Conservation (phyloP, 805 yeast genomes). For the Candida ulmi region DNA sequence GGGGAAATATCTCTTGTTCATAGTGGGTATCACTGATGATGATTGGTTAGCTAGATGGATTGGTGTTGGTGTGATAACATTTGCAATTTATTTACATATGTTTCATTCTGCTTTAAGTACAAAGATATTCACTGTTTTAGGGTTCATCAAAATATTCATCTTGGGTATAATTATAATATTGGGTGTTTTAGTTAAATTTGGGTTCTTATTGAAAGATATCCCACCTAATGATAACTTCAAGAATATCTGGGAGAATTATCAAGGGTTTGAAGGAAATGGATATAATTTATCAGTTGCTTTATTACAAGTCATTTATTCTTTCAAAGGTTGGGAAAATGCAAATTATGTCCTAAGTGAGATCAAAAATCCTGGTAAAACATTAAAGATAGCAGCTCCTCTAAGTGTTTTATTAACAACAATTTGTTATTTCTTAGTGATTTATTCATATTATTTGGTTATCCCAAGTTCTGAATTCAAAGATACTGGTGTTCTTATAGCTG, state of each 20-base stretch:
- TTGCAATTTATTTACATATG: slow-evolving; percentile 43
- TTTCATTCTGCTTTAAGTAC: slow-evolving; percentile 46
- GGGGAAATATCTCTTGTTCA: slow-evolving; percentile 50
- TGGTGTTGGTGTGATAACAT: slow-evolving; percentile 43
- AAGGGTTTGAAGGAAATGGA: slow-evolving; percentile 34
- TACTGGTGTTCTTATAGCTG: slow-evolving; percentile 62
- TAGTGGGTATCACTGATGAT: slow-evolving; percentile 29
- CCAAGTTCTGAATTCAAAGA: slow-evolving; percentile 39
- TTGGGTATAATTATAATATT: slow-evolving; percentile 41
- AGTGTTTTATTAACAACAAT: slow-evolving; percentile 48
- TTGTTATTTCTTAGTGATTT: slow-evolving; percentile 50
- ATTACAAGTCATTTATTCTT: slow-evolving; percentile 55
- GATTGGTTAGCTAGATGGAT: slow-evolving; percentile 37
- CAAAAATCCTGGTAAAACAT: slow-evolving; percentile 48
- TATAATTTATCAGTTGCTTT: slow-evolving; percentile 53
- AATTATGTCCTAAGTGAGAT: slow-evolving; percentile 58
- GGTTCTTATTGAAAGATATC: slow-evolving; percentile 21
- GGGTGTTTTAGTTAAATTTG: slow-evolving; percentile 38
- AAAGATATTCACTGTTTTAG: slow-evolving; percentile 45
- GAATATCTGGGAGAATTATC: slow-evolving; percentile 33
- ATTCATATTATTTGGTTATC: slow-evolving; percentile 45
- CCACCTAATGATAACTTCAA: slow-evolving; percentile 28
- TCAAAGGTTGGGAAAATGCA: slow-evolving; percentile 69
- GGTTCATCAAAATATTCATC: slow-evolving; percentile 47
- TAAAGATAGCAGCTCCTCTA: slow-evolving; percentile 55